These are phyloP conservation scores for Hymenoscyphus repandus DNA, from an alignment of 2,329 filamentous ascomycete genomes.

Conservation along the genomic window DNA sequence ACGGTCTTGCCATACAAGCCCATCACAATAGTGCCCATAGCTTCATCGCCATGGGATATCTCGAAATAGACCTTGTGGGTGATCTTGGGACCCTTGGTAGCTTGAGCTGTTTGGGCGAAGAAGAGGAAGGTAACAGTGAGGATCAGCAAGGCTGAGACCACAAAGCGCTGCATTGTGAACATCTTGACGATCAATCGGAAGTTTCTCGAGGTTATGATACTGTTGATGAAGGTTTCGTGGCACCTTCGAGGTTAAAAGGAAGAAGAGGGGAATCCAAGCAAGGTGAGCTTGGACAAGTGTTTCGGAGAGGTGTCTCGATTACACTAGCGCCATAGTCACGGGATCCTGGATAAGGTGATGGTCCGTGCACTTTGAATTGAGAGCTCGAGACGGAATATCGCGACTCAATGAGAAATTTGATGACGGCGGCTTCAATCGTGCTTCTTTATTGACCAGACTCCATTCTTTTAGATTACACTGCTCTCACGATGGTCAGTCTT, in stretches of 20 bases:
- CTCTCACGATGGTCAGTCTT: slow-evolving; percentile 24
- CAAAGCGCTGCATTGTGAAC: slow-evolving; percentile 67
- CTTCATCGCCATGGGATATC: slow-evolving; percentile 69
- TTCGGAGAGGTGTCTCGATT: slow-evolving; percentile 28
- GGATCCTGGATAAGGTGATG: not conserved
- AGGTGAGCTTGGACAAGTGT: slow-evolving; percentile 8
- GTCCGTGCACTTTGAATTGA: slow-evolving; percentile 15
- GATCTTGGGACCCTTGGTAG: slow-evolving; percentile 86
- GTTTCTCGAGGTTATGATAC: slow-evolving; percentile 7
- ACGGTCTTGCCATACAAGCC: slow-evolving; percentile 86
- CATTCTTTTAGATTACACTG: slow-evolving; percentile 1
- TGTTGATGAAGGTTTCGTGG: slow-evolving; percentile 11
- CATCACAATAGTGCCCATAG: slow-evolving; percentile 69
- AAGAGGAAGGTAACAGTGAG: slow-evolving; percentile 69
- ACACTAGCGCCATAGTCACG: slow-evolving; percentile 18
- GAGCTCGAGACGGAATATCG: no score
- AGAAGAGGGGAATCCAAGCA: not conserved
- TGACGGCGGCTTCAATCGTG: not conserved
- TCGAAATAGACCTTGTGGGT: slow-evolving; percentile 94
- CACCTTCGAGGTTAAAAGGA: slow-evolving; percentile 7
- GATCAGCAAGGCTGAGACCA: slow-evolving; percentile 70
- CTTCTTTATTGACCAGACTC: not conserved
- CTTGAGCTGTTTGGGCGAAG: slow-evolving; percentile 69
- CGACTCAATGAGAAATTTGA: no score
- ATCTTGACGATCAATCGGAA: slow-evolving; percentile 46